Conservation (phyloP, 768 basidiomycete species). For the Amanita subjunquillea region DNA sequence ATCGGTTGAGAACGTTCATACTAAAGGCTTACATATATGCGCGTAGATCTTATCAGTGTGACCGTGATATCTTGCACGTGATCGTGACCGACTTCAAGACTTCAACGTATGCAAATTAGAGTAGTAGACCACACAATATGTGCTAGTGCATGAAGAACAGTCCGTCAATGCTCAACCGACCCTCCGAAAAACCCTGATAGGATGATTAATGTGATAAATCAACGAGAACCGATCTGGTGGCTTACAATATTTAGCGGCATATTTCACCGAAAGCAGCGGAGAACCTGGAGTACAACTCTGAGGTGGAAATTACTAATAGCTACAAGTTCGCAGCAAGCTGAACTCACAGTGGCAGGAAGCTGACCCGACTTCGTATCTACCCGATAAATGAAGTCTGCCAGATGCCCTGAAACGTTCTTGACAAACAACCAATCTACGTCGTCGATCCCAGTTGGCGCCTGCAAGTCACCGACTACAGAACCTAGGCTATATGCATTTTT, state of each 20-base stretch:
- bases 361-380: slow-evolving; percentile 43
- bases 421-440: slow-evolving; percentile 53
- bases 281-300: slow-evolving; percentile 29
- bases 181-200: background rate
- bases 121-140: too few relatives aligned
- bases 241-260: slow-evolving; percentile 43
- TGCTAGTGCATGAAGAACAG: too few relatives aligned
- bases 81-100: background rate
- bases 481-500: slow-evolving; percentile 36
- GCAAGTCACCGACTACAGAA: slow-evolving; percentile 27
- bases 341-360: slow-evolving; percentile 37
- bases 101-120: background rate
- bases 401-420: slow-evolving; percentile 29
- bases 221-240: slow-evolving; percentile 1
- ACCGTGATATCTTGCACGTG: background rate
- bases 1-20: background rate
- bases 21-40: background rate
- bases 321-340: background rate
- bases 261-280: slow-evolving; percentile 34
- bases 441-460: slow-evolving; percentile 26
- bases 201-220: background rate
- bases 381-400: slow-evolving; percentile 43
- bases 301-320: background rate
- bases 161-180: background rate
- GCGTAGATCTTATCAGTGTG: background rate